Base-by-base conservation (phyloP, 2,329 filamentous ascomycete species). In the Cladophialophora yegresii region DNA sequence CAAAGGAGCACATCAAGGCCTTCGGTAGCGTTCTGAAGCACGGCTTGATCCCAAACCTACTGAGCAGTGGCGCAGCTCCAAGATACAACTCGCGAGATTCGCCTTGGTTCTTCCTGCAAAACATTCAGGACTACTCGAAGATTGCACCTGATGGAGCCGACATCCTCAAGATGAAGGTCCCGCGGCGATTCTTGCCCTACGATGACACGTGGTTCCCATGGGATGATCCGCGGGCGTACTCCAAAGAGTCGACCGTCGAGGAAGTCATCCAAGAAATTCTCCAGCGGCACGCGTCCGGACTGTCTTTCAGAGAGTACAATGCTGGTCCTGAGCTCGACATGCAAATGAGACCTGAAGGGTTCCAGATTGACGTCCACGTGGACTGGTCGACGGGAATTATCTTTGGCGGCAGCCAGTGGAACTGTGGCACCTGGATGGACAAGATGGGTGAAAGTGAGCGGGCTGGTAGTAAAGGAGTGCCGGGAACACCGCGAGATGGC, bases 351-450 rank as follows among this genome's bases (percentile, higher is more conserved):
- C 84, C 91, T 3, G 89, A 92, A 72, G 95, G 95, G 0, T 99
- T 99, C 81, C 87, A 97, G 73, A 91, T 96, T 69, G 88, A 95
- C 65, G 89, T 98, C 71, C 86, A 90, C 65, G 91, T 96, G 10
- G 93, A 99, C 75, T 98, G 93, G 93, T 81, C 85, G 33, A 95
- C 87, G 4, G 96, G 95, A 23, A 85, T 99, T 68, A 88, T 99
- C 63, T 96, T 96, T 73, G 95, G 96, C 62, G 95, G 96, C 36
- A 98, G 91, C 73, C 93, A 97, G 74, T 84, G 81, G 78, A 99
- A 99, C 77, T 99, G 96, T 72, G 95, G 95, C 58, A 99, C 95
- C 1, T 99, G 95, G 95, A 97, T 97, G 92, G 95, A 99, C 82
- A 99, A 99, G 84, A 99, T 99, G 95, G 95, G 95, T n/a, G 95